Evolutionary conservation across 345 rosid genomes (phyloP).

Genomic region (Gynandropsis gynandra): DNA sequence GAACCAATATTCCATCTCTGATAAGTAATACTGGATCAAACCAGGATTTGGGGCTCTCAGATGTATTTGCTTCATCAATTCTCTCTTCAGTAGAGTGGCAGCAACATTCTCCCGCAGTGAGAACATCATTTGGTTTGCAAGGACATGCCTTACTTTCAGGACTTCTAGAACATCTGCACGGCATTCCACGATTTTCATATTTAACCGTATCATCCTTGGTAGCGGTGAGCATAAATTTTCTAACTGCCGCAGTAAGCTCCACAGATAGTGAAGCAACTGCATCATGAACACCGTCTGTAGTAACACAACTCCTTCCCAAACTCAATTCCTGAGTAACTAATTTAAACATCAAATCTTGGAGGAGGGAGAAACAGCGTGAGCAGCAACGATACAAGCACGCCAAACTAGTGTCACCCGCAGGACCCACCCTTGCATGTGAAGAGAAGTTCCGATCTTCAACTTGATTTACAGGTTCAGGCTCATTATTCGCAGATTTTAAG

Average conservation of each 20-base stretch:
- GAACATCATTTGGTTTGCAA: slow-evolving; percentile 35
- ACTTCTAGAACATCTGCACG: too few relatives aligned
- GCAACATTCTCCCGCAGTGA: slow-evolving; percentile 40
- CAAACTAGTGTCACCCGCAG: slow-evolving; percentile 28
- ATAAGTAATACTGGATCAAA: slow-evolving; percentile 40
- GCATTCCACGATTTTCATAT: slow-evolving; percentile 24
- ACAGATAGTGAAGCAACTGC: slow-evolving; percentile 60
- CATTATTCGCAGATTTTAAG: slow-evolving; percentile 18
- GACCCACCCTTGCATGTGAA: slow-evolving; percentile 18
- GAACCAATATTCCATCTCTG: slow-evolving; percentile 67
- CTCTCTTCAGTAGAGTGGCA: slow-evolving; percentile 41
- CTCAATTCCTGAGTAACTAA: slow-evolving; percentile 40
- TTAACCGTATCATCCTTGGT: slow-evolving; percentile 24
- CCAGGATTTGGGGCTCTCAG: slow-evolving; percentile 23
- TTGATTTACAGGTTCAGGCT: slow-evolving; percentile 16
- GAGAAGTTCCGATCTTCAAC: slow-evolving; percentile 15
- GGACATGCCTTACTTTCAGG: slow-evolving; percentile 27
- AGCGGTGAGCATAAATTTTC: slow-evolving; percentile 34
- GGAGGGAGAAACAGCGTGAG: slow-evolving; percentile 42
- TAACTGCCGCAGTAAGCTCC: slow-evolving; percentile 51
- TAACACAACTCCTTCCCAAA: slow-evolving; percentile 30
- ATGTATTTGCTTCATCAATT: slow-evolving; percentile 20
- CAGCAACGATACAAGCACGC: slow-evolving; percentile 66
- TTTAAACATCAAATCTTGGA: slow-evolving; percentile 44
- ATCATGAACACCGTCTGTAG: slow-evolving; percentile 61